These are phyloP conservation scores for Linderniella brevidens DNA, from an alignment of 257 asterid species.

Conservation along the genomic window DNA sequence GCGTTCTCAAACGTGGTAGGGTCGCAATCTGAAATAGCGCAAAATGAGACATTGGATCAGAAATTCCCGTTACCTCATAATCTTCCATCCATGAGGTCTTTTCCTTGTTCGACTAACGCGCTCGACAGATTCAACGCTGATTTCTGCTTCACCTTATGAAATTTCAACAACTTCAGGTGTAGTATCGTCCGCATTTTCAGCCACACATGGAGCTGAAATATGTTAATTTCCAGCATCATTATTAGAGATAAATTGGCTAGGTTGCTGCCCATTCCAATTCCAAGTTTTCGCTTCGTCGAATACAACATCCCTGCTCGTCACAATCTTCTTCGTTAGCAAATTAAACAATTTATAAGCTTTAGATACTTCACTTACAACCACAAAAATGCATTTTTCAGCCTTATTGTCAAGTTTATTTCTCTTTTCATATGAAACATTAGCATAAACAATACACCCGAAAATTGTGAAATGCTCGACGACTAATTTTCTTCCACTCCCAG, in stretches of 20 bases:
- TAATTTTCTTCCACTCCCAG: conserved; percentile 1
- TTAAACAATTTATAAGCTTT: conserved; percentile 6
- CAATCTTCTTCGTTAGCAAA: conserved; percentile 2
- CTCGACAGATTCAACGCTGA: too few relatives aligned
- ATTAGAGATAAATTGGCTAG: background rate
- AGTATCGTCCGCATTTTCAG: too few relatives aligned
- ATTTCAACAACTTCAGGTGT: too few relatives aligned
- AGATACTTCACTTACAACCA: conserved; percentile 4
- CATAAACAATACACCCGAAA: background rate
- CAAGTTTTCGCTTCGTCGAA: background rate
- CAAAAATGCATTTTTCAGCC: conserved; percentile 3
- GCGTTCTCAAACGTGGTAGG: background rate
- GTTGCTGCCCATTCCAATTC: background rate
- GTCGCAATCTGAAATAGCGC: conserved; percentile 8
- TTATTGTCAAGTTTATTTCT: conserved; percentile 6
- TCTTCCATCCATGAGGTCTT: background rate
- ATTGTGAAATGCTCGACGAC: background rate
- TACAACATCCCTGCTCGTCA: conserved; percentile 2
- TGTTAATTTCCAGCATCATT: background rate
- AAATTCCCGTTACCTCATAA: conserved; percentile 1
- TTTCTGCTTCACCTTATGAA: too few relatives aligned
- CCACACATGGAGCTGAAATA: too few relatives aligned
- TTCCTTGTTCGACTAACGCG: background rate
- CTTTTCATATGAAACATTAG: background rate
- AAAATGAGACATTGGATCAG: background rate